Evolutionary conservation across 345 rosid genomes (phyloP).

Genomic region (Pugionium cornutum): DNA sequence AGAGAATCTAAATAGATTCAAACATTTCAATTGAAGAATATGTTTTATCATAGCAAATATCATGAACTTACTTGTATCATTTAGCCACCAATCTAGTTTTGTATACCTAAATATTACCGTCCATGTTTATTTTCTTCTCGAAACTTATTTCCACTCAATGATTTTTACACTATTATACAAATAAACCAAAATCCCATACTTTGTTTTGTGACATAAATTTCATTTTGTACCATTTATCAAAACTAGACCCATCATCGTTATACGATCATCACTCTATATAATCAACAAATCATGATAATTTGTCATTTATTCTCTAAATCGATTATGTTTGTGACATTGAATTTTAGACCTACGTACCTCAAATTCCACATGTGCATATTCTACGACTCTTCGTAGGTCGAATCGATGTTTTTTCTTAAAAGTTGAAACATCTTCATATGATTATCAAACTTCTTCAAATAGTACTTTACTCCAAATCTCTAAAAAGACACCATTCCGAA

Average conservation of each 20-base stretch:
- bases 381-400: not conserved
- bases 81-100: not conserved
- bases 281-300: not conserved
- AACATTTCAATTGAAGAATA: not conserved
- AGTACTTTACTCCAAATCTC: not conserved
- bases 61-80: not conserved
- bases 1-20: not conserved
- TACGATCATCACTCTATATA: not conserved
- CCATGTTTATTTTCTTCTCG: not conserved
- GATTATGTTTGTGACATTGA: not conserved
- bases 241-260: not conserved
- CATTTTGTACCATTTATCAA: not conserved
- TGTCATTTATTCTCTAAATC: not conserved
- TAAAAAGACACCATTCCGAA: not conserved
- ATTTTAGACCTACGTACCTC: not conserved
- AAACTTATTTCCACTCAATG: not conserved
- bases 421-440: not conserved
- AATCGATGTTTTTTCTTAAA: not conserved
- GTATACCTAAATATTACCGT: not conserved
- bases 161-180: not conserved
- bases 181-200: not conserved
- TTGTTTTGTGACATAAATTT: not conserved
- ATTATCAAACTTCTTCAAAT: not conserved
- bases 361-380: not conserved
- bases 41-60: not conserved